Base-by-base conservation (phyloP, 2,329 filamentous ascomycete genomes). In the Phaeosphaeria sp. region DNA sequence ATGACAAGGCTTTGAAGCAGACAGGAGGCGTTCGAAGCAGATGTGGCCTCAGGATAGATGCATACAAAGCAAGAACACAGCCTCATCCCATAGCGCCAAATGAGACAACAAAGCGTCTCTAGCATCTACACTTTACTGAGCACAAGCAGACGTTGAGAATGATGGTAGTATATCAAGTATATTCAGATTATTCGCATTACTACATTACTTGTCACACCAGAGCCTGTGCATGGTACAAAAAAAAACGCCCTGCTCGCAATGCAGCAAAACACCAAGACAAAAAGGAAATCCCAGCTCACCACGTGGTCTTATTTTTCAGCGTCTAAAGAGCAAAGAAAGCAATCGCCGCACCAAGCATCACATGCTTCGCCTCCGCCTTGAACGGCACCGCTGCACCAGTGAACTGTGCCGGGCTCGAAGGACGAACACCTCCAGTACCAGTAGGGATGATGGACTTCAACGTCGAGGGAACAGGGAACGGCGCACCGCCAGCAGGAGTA, bases 261-360 rank as follows among this genome's bases (percentile, higher is more conserved):
- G 25, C 25, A 27, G 9, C 25, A 4, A 27, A 27, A 9, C 9
- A 9, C 9, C 9, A 4, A 27, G 9, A 47, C 25, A 25, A 47
- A 47, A 47, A 33, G 25, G 22, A 47, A 47, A 47, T 17, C 2
- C 30, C 15, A 27, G 9, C 30, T n/a, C 15, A 21, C 11, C 15
- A 46, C 42, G 27, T 54, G n/a, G n/a, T n/a, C n/a, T 22, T 52
- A 51, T 27, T 27, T 27, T 27, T 5, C 9, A 9, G 9, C 25
- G 5, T 68, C 64, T 73, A 77, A 63, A 76, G 60, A 55, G 71
- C 73, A 46, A 77, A 64, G 51, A 76, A 68, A 50, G 71, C 74
- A 49, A 76, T 56, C 41, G 62, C 59, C 39, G 71, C 72, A 53
- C 71, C 74, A 22, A 75, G 52, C 42, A 74, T 39, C 21, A 66